Evolutionary conservation across 2,329 filamentous ascomycete genomes (phyloP).

Genomic region (Alternaria consortialis): DNA sequence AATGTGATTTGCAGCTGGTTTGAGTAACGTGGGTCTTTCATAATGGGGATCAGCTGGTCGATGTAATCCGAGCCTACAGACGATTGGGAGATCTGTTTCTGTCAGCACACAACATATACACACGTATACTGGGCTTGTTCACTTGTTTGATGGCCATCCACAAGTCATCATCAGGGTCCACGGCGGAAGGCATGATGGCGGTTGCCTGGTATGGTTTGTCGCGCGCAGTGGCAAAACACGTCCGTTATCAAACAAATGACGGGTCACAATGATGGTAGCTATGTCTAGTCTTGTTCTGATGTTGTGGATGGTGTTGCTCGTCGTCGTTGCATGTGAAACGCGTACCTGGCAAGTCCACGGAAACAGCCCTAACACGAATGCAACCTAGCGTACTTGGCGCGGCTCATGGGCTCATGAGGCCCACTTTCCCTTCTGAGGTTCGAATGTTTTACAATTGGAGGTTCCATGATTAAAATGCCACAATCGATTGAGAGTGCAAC

Average conservation of each 20-base stretch:
- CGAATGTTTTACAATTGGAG: not conserved
- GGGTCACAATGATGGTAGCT: not conserved
- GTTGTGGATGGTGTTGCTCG: slow-evolving; percentile 20
- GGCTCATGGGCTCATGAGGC: slow-evolving; percentile 1
- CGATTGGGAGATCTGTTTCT: slow-evolving; percentile 82
- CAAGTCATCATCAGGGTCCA: slow-evolving; percentile 59
- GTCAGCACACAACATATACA: slow-evolving; percentile 14
- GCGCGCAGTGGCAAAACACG: not conserved
- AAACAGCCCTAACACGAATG: slow-evolving; percentile 7
- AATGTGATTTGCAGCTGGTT: slow-evolving; percentile 81
- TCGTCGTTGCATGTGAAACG: slow-evolving; percentile 25
- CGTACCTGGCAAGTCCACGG: slow-evolving; percentile 24
- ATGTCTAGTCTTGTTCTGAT: slow-evolving; percentile 2
- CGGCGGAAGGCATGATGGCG: slow-evolving; percentile 44
- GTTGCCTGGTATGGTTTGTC: slow-evolving; percentile 14
- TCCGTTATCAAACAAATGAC: not conserved
- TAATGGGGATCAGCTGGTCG: slow-evolving; percentile 91
- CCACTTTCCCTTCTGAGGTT: slow-evolving; percentile 28
- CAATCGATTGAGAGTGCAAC: not conserved
- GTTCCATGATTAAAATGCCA: not conserved
- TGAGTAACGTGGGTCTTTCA: slow-evolving; percentile 85
- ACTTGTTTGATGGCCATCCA: slow-evolving; percentile 61
- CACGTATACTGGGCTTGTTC: slow-evolving; percentile 19
- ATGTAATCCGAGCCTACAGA: slow-evolving; percentile 93
- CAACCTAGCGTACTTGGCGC: slow-evolving; percentile 10